Percentiles rank a stretch among this genome's conserved stretches.
phyloP scores from a whole-genome alignment of 371 early-diverging fungal genomes.

The Mucor indicus region DNA sequence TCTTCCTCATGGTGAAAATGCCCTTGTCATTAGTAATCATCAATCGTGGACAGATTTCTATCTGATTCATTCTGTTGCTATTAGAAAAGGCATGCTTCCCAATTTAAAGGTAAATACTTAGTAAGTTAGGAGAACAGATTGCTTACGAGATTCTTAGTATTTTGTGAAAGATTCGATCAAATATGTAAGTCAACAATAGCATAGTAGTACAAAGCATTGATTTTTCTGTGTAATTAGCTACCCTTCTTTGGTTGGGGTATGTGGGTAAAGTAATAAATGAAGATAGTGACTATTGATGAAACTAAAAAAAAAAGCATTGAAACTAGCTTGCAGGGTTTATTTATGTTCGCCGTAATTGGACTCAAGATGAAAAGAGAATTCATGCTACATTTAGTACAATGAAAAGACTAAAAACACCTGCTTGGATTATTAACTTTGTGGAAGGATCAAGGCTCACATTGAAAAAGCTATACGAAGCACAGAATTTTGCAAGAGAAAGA shows the following conservation, averaged over 20 bases:
- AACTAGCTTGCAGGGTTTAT: conserved; percentile 63
- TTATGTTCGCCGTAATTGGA: conserved; percentile 69
- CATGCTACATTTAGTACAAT: conserved; percentile 56
- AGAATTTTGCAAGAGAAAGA: conserved; percentile 57
- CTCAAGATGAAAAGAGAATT: conserved; percentile 61
- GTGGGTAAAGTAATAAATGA: conserved; percentile 41
- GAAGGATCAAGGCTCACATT: conserved; percentile 71
- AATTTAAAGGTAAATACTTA: conserved; percentile 55
- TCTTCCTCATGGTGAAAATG: conserved; percentile 54
- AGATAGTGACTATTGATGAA: neutral
- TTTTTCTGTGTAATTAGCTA: conserved; percentile 23
- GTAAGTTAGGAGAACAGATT: neutral
- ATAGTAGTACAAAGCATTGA: neutral
- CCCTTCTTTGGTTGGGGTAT: conserved; percentile 65
- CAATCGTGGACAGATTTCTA: conserved; percentile 65
- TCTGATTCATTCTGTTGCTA: conserved; percentile 63
- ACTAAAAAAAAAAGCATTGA: neutral
- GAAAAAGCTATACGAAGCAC: conserved; percentile 58
- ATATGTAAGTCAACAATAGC: conserved; percentile 43
- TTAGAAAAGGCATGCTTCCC: conserved; percentile 58
- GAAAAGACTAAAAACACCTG: conserved; percentile 56
- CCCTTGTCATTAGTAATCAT: conserved; percentile 66
- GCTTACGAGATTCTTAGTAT: conserved; percentile 40
- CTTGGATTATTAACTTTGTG: conserved; percentile 72
- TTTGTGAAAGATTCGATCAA: conserved; percentile 75